Conservation (phyloP, 164 flowering plant species). For the Magnolia changhungtana region DNA sequence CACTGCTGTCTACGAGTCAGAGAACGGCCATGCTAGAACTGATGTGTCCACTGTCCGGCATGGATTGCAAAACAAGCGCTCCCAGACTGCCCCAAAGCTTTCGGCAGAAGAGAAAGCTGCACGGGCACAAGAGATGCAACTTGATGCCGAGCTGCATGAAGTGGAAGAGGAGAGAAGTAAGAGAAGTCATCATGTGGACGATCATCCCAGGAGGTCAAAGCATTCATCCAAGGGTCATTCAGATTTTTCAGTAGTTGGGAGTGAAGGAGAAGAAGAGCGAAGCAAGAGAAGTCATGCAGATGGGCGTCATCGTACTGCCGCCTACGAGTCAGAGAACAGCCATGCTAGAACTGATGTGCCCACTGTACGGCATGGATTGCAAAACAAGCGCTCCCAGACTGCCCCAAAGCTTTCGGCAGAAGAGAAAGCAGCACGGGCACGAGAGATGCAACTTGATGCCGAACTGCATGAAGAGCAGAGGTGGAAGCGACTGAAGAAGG, state of each 20-base stretch:
- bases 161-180: conserved; percentile 19
- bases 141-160: conserved; percentile 85
- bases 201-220: not conserved
- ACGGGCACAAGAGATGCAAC: conserved; percentile 77
- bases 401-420: conserved; percentile 75
- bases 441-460: conserved; percentile 87
- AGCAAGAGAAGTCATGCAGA: conserved; percentile 11
- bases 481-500: conserved; percentile 84
- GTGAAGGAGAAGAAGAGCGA: conserved; percentile 10
- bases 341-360: conserved; percentile 3
- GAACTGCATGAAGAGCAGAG: conserved; percentile 85
- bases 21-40: not conserved
- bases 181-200: conserved; percentile 10
- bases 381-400: conserved; percentile 29
- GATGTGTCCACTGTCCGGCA: conserved; percentile 6
- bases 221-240: conserved; percentile 2
- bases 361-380: conserved; percentile 20
- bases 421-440: conserved; percentile 82
- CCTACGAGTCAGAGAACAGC: not conserved
- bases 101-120: conserved; percentile 90
- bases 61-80: conserved; percentile 33
- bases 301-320: conserved; percentile 4
- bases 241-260: conserved; percentile 13
- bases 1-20: conserved; percentile 5
- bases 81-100: conserved; percentile 46